Evolutionary conservation across 2,329 filamentous ascomycete genomes (phyloP).

Genomic region (Lasiodiplodia sp.): DNA sequence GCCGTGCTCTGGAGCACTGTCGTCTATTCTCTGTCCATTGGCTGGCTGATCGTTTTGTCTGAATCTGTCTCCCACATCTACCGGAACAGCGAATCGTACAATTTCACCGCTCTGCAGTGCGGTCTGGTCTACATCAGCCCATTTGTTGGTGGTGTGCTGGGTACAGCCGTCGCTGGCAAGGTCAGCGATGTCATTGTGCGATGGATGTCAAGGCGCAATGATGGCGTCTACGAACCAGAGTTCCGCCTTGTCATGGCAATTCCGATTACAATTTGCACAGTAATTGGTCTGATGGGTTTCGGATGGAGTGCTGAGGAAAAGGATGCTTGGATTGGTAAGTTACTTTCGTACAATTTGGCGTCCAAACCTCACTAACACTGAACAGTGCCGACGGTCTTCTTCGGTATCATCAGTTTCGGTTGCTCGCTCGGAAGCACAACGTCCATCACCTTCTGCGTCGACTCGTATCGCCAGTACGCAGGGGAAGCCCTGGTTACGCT

Average conservation of each 20-base stretch:
- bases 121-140: conserved; percentile 90
- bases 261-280: conserved; percentile 79
- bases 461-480: conserved; percentile 91
- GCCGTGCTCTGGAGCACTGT: conserved; percentile 86
- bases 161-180: conserved; percentile 89
- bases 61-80: conserved; percentile 86
- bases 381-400: conserved; percentile 84
- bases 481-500: conserved; percentile 93
- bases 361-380: not conserved
- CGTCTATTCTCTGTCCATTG: conserved; percentile 86
- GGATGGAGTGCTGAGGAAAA: conserved; percentile 85
- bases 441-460: conserved; percentile 91
- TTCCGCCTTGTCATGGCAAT: conserved; percentile 88
- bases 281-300: conserved; percentile 90
- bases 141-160: conserved; percentile 85
- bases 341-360: too few species aligned
- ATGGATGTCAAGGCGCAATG: conserved; percentile 82
- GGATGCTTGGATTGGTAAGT: conserved; percentile 73
- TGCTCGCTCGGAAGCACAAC: conserved; percentile 91
- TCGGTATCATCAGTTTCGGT: conserved; percentile 89
- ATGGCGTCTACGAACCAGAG: conserved; percentile 94
- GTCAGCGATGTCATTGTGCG: conserved; percentile 86
- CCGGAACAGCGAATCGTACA: conserved; percentile 71
- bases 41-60: conserved; percentile 94
- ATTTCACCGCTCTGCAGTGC: conserved; percentile 81